These are phyloP conservation scores for Ceratocystis papillata DNA, from an alignment of 2,329 filamentous ascomycete genomes.

Conservation along the genomic window DNA sequence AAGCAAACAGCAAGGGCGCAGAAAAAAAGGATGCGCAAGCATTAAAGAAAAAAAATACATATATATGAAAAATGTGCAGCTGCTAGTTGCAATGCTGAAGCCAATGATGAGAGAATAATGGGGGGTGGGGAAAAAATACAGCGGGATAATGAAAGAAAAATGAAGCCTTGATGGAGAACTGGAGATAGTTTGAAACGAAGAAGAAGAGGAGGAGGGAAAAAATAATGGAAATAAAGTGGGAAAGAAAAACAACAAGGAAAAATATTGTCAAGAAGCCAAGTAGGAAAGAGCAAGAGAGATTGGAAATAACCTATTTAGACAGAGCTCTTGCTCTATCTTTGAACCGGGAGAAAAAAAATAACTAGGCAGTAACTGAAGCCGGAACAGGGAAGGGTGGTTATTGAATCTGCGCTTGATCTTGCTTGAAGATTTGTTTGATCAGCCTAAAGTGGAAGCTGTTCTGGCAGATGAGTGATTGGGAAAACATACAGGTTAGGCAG, in stretches of 20 bases:
- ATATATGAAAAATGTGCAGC: background rate
- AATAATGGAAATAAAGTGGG: background rate
- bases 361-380: conserved; percentile 1
- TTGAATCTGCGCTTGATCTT: background rate
- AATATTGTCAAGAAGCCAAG: background rate
- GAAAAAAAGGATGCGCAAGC: conserved; percentile 1
- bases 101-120: conserved; percentile 1
- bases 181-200: background rate
- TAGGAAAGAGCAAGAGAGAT: background rate
- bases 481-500: conserved; percentile 7
- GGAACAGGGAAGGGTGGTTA: conserved; percentile 2
- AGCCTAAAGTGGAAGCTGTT: background rate
- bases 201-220: background rate
- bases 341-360: background rate
- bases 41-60: background rate
- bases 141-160: conserved; percentile 1
- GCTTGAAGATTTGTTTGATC: background rate
- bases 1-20: conserved; percentile 4
- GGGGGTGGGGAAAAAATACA: background rate
- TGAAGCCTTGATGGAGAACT: background rate
- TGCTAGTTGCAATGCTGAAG: background rate
- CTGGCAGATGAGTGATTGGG: background rate
- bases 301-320: background rate
- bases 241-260: conserved; percentile 5
- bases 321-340: background rate